Evolutionary conservation across 768 basidiomycete species (phyloP).

Genomic region (Hypholoma sublateritium): DNA sequence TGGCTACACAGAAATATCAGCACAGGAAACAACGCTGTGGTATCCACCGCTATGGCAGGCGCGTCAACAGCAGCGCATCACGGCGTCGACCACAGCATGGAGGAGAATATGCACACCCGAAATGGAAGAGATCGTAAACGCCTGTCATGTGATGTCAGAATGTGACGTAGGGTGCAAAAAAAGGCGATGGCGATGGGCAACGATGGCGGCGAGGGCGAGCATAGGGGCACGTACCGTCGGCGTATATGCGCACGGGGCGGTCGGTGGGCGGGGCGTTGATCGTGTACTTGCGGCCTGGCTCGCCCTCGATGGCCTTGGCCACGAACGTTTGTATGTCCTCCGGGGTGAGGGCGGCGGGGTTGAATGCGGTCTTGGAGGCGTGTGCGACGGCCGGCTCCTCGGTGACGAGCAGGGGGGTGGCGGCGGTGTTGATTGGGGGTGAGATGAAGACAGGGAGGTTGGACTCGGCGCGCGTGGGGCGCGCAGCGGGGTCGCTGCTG

Average conservation of each 20-base stretch:
- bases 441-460: slow-evolving; percentile 35
- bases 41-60: no score
- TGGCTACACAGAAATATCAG: slow-evolving; percentile 51
- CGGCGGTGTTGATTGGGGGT: slow-evolving; percentile 26
- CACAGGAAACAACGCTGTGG: no score
- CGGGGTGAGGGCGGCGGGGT: slow-evolving; percentile 65
- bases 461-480: no score
- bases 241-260: slow-evolving; percentile 86
- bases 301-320: slow-evolving; percentile 72
- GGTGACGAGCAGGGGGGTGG: slow-evolving; percentile 26
- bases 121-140: slow-evolving; percentile 98
- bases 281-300: slow-evolving; percentile 65
- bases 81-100: neutral
- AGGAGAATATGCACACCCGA: slow-evolving; percentile 57
- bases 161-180: slow-evolving; percentile 27
- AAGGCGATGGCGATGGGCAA: neutral
- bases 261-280: slow-evolving; percentile 83
- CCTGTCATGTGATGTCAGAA: slow-evolving; percentile 44
- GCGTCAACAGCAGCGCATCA: neutral
- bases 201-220: neutral
- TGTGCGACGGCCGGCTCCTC: slow-evolving; percentile 44
- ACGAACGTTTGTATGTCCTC: slow-evolving; percentile 85
- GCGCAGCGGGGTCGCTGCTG: no score
- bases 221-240: slow-evolving; percentile 67
- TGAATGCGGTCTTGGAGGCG: slow-evolving; percentile 42